Evolutionary conservation across 805 yeast species (phyloP), one percentile per base, ranked within the genome.

Genomic region (Yamadazyma laniorum): DNA sequence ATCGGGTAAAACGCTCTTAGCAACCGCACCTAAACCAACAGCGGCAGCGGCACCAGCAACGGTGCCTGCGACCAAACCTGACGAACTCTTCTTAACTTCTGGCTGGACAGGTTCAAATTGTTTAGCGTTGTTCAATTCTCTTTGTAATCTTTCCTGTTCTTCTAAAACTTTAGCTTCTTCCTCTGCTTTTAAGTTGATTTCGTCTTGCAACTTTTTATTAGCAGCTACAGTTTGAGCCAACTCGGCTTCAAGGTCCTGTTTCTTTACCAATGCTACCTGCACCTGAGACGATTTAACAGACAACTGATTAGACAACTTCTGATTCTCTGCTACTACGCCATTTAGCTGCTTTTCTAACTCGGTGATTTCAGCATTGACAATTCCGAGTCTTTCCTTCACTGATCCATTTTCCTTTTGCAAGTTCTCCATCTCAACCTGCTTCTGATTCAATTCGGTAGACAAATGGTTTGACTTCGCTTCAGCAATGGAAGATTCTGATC

Each of bases 381-480:
- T 61, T 11, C 83, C 80, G 37, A 90, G 70, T 46, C 75, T 75
- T 50, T 85, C 95, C 51, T 82, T 86, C 51, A 85, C 63, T 3
- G 74, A 54, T 12, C 76, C 67, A 47, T 84, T 86, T 49, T 77
- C 75, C 52, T 77, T 75, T 61, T 85, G 90, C n/a, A 83, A 73
- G 34, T 74, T 76, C 38, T 82, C 86, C 32, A 82, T 67, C 14
- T 74, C 72, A 4, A 71, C 56, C 50, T 83, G 85, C 36, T 81
- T 64, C 31, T 75, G 76, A 47, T 77, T 79, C 45, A 83, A 68
- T 45, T 83, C 79, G 0, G 78, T 58, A 43, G 86, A 85, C 32
- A 82, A 72, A 4, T 85, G 79, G 57, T 85, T 83, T 51, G 76
- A 75, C 50, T 77, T 83, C 8, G 95, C 95, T 57, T 89, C 95